Evolutionary conservation across 495 filamentous ascomycete genomes (phyloP).

Genomic region (Xylaria bambusicola): DNA sequence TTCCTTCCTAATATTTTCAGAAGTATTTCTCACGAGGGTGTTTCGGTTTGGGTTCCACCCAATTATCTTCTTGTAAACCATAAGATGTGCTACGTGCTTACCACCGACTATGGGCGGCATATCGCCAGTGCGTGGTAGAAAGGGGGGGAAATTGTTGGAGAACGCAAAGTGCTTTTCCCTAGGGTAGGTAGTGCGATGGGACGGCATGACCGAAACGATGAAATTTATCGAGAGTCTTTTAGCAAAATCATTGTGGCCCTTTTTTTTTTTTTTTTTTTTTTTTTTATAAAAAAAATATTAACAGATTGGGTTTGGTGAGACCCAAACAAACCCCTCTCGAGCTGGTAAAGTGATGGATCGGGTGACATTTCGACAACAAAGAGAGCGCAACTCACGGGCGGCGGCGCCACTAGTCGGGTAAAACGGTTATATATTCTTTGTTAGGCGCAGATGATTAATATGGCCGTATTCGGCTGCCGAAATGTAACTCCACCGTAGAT

Average conservation of each 20-base stretch:
- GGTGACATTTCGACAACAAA: background rate
- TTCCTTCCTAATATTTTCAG: too few species aligned
- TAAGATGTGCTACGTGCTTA: too few species aligned
- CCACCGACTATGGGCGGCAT: background rate
- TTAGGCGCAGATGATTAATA: constrained; percentile 7
- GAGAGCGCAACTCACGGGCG: background rate
- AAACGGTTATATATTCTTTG: constrained; percentile 17
- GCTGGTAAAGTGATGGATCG: background rate
- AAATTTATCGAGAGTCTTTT: too few species aligned
- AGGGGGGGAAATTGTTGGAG: background rate
- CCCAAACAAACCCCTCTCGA: background rate
- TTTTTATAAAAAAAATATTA: too few species aligned
- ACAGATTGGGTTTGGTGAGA: too few species aligned
- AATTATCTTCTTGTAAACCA: too few species aligned
- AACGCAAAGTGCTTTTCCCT: too few species aligned
- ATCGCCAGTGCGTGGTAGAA: background rate
- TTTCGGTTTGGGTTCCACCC: too few species aligned
- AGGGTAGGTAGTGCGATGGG: too few species aligned
- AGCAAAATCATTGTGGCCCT: too few species aligned
- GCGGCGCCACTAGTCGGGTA: constrained; percentile 13
- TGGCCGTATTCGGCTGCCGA: constrained; percentile 15
- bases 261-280: too few species aligned
- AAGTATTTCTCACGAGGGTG: background rate
- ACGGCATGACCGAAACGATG: too few species aligned
- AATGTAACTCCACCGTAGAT: constrained; percentile 1